Evolutionary conservation across 768 basidiomycete genomes (phyloP), one percentile per base, ranked within the genome.

Genomic region (Russula abietina): DNA sequence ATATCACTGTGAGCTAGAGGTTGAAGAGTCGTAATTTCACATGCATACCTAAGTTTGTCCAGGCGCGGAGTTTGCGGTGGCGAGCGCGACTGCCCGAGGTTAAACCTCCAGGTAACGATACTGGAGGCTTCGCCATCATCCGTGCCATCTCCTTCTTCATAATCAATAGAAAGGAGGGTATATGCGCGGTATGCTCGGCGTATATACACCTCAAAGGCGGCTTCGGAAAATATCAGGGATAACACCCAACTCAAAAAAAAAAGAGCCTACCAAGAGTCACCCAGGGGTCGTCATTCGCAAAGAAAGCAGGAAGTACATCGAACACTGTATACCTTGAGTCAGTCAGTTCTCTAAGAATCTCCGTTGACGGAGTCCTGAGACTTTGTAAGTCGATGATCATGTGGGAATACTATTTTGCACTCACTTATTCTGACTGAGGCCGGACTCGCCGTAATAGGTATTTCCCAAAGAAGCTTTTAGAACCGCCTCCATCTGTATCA

Each of bases 271-370:
- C 89, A 46, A 98, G 81, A 12, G 85, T 82, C 66, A 98, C 85
- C 81, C 88, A 87, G 41, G 87, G 80, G 68, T 98, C 94, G 19
- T 79, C 72, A 71, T 95, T 90, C 63, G 83, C 85, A 84, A 98
- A 98, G 81, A 99, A 99, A 7, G 91, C 82, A 4, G 95, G 93
- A 52, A 99, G 83, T 8, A 99, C 97, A 71, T 99, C 97, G 74
- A 88, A 99, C 17, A 98, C 95, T 16, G 93, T 94, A 75, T 95
- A 98, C 48, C 91, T 83, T 7, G 96, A 98, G 75, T 99, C 97
- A 65, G 89, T 92, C 30, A 99, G 83, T 75, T 99, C 97, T 71
- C 86, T 86, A 69, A 99, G 79, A 41, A 93, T 81, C 64, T 98
- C 95, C 3, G 83, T 78, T 22, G 91, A 89, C 10, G 96, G 97